Evolutionary conservation across 306 rosid species (phyloP).

Genomic region (cucumber (Cucumis sativus)): Cucumber_9930_V3 NC_026657.2:35757501-35758000

Average conservation of each 20-base stretch:
- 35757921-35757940: too few relatives aligned
- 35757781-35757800: conserved; percentile 2
- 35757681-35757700: not conserved
- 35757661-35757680: not conserved
- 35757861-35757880: not conserved
- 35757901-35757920: too few relatives aligned
- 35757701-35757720: not conserved
- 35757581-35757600: too few relatives aligned
- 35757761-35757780: not conserved
- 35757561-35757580: not conserved
- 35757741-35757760: too few relatives aligned
- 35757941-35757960: too few relatives aligned
- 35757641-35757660: not conserved
- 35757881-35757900: not conserved
- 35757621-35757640: not conserved
- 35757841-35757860: not conserved
- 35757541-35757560: not conserved
- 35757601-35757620: not conserved
- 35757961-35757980: too few relatives aligned
- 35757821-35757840: not conserved
- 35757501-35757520: not conserved
- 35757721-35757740: too few relatives aligned
- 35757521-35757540: not conserved
- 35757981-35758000: too few relatives aligned
- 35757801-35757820: not conserved